A percentile compares a stretch with the other conserved stretches of the same genome.
These are phyloP conservation scores for Amauroascus verrucosus DNA, from an alignment of 2,329 filamentous ascomycete species.

Conservation along the genomic window DNA sequence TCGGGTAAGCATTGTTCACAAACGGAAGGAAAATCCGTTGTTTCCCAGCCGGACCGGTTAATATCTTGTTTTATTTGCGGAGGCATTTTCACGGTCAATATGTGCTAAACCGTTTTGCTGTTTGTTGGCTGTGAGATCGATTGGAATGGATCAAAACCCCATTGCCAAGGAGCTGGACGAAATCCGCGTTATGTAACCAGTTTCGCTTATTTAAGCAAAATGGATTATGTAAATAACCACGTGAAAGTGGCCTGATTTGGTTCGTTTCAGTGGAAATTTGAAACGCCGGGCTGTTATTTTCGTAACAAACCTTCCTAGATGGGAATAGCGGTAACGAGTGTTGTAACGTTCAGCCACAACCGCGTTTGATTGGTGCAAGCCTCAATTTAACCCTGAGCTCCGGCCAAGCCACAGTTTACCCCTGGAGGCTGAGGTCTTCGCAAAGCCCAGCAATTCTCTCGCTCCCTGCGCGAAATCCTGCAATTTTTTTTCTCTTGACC, in stretches of 20 bases:
- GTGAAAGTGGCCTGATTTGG: neutral
- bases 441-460: neutral
- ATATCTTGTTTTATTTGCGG: constrained; percentile 94
- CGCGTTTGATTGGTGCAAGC: neutral
- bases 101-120: neutral
- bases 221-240: too few species aligned
- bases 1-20: constrained; percentile 87
- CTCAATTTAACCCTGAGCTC: neutral
- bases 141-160: too few species aligned
- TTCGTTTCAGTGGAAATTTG: neutral
- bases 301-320: neutral
- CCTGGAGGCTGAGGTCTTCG: neutral
- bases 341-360: neutral
- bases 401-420: constrained; percentile 7
- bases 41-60: constrained; percentile 92
- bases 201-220: too few species aligned
- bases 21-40: constrained; percentile 45
- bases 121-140: too few species aligned
- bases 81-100: constrained; percentile 41
- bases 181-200: too few species aligned
- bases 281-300: neutral
- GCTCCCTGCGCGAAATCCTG: neutral
- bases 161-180: too few species aligned
- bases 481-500: neutral
- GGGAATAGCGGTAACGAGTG: neutral